Evolutionary conservation across 164 flowering plant genomes (phyloP), one percentile per base, ranked within the genome.

Genomic region (Dillenia suffruticosa): DNA sequence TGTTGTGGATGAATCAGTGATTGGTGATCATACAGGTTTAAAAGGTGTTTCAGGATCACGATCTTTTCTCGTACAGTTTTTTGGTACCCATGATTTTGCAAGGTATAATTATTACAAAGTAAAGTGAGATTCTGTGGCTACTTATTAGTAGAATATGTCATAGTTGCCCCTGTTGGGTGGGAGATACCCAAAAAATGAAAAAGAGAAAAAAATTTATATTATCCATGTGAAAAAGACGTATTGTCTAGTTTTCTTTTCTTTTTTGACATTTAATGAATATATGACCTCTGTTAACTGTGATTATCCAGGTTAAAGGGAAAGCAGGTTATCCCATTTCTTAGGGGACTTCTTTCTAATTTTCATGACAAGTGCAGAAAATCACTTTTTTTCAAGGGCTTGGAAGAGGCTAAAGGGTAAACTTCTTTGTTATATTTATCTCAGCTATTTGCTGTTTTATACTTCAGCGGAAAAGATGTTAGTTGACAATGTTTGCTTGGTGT

Each of bases 11-110:
- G 97, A 85, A 63, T 76, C 90, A 49, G 72, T 74, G 55, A 55
- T 82, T 64, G 76, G 68, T 68, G 75, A 72, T 22, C 76, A 69
- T 24, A 81, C 74, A 64, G 82, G 85, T 62, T 61, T 83, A 45
- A 77, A 70, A 58, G 76, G 70, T 63, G 59, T 13, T 68, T 52
- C 71, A 8, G 84, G 77, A 57, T 92, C 81, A 56, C 81, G 69
- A 69, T 84, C 94, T 55, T 77, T 91, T 68, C 82, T 79, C 48
- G 99, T 94, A 59, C 99, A 94, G 58, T 94, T 94, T 77, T 91
- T 94, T 81, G 99, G 99, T 40, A 86, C 96, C 50, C 92, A 94
- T 74, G 99, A 94, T 73, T 94, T 89, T 83, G 99, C 99, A 22
- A 89, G 99, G 99, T 91, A 56, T 67, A 62, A 32, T 32, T 4